Percentiles rank a stretch among this genome's conserved stretches.
These are phyloP conservation scores for Podaxis rugospora DNA, from an alignment of 768 basidiomycete species.

Conservation along the genomic window DNA sequence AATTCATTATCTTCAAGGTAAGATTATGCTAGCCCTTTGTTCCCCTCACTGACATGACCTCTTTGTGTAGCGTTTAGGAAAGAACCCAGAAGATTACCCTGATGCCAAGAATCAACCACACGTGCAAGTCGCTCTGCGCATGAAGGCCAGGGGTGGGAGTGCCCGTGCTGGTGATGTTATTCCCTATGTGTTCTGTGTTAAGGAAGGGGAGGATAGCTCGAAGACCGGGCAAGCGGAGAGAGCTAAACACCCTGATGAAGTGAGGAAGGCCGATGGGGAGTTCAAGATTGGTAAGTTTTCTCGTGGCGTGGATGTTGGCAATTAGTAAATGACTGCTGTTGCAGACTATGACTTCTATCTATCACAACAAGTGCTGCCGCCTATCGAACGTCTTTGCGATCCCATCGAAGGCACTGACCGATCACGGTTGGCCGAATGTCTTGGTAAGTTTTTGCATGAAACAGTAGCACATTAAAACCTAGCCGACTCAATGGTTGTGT, in stretches of 20 bases:
- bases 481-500: conserved; percentile 28
- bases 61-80: conserved; percentile 77
- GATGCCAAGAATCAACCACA: conserved; percentile 95
- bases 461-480: neutral
- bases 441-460: conserved; percentile 47
- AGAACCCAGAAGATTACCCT: conserved; percentile 95
- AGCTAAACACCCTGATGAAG: conserved; percentile 92
- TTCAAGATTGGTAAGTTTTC: conserved; percentile 62
- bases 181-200: conserved; percentile 89
- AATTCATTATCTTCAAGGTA: conserved; percentile 94
- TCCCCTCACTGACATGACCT: neutral
- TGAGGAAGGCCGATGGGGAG: conserved; percentile 61
- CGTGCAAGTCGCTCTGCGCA: conserved; percentile 89
- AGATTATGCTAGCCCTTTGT: conserved; percentile 9
- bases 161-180: conserved; percentile 91
- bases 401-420: conserved; percentile 95
- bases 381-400: conserved; percentile 92
- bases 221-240: conserved; percentile 83
- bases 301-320: neutral
- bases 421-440: conserved; percentile 87
- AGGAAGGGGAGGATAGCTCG: conserved; percentile 64
- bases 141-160: conserved; percentile 80
- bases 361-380: conserved; percentile 87
- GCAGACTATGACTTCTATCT: conserved; percentile 91
- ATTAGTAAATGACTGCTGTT: conserved; percentile 5